phyloP scores from a whole-genome alignment of 148 eudicot genomes.

The Camellia sinensis region DNA sequence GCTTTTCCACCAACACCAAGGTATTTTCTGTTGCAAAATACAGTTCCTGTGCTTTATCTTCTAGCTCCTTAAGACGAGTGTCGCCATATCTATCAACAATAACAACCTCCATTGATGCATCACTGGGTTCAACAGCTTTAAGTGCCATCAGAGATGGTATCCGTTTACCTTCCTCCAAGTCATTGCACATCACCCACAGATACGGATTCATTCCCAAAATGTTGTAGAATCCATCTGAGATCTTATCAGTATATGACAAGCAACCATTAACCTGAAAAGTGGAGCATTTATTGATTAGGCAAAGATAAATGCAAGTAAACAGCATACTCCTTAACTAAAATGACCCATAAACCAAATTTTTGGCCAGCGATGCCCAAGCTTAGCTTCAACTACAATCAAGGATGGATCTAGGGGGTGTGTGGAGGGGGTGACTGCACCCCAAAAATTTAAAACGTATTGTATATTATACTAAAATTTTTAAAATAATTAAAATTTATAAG shows the following conservation, averaged over 20 bases:
- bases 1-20: conserved; percentile 59
- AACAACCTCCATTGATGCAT: conserved; percentile 78
- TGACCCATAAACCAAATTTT: too few relatives aligned
- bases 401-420: too few relatives aligned
- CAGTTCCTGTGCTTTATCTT: conserved; percentile 71
- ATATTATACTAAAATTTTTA: too few relatives aligned
- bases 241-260: conserved; percentile 80
- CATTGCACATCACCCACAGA: conserved; percentile 86
- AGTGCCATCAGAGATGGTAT: conserved; percentile 70
- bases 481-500: too few relatives aligned
- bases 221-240: conserved; percentile 89
- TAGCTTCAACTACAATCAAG: too few relatives aligned
- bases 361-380: too few relatives aligned
- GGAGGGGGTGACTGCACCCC: too few relatives aligned
- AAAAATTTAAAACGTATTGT: too few relatives aligned
- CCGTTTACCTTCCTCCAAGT: conserved; percentile 53
- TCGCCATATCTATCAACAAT: conserved; percentile 68
- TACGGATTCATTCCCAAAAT: conserved; percentile 92
- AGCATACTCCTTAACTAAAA: too few relatives aligned
- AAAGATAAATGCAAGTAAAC: too few relatives aligned
- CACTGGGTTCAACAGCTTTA: conserved; percentile 59
- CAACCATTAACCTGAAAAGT: conserved; percentile 75
- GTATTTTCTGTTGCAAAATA: conserved; percentile 65
- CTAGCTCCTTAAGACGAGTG: conserved; percentile 68
- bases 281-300: background rate